phyloP scores from a whole-genome alignment of 1,139 yeast genomes.

The Lodderomyces parapsilosis region DNA sequence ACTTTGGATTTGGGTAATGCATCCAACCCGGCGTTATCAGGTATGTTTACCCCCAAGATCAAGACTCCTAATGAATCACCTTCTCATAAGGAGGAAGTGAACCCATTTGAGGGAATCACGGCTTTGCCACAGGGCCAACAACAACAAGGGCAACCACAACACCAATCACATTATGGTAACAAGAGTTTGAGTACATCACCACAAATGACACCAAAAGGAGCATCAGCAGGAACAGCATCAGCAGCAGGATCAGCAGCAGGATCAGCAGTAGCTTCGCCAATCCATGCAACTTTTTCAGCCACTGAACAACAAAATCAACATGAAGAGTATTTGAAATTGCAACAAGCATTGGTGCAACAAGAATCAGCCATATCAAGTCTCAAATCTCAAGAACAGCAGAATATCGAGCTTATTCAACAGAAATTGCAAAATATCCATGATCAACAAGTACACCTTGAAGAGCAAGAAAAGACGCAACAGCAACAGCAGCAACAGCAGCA shows the following conservation, averaged over 20 bases:
- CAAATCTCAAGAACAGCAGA: constrained; percentile 20
- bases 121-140: constrained; percentile 7
- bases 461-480: neutral
- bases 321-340: constrained; percentile 37
- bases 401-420: constrained; percentile 13
- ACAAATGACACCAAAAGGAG: constrained; percentile 17
- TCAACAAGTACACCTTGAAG: constrained; percentile 2
- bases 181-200: constrained; percentile 12
- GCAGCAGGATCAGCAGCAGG: too few relatives aligned
- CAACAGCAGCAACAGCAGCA: constrained; percentile 1
- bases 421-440: constrained; percentile 13
- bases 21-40: constrained; percentile 17
- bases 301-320: constrained; percentile 19
- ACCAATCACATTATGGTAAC: too few relatives aligned
- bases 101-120: constrained; percentile 39
- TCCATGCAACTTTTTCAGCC: constrained; percentile 7
- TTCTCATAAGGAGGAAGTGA: constrained; percentile 22
- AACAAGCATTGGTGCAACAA: constrained; percentile 38
- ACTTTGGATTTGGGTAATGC: constrained; percentile 9
- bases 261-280: too few relatives aligned
- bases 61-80: constrained; percentile 31
- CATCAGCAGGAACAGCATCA: too few relatives aligned
- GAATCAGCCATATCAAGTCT: constrained; percentile 35
- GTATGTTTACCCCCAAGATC: constrained; percentile 40
- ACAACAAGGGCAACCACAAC: too few relatives aligned